Evolutionary conservation across 139 green algal species (phyloP), one percentile per base, ranked within the genome.

Genomic region (Microglena sp.): DNA sequence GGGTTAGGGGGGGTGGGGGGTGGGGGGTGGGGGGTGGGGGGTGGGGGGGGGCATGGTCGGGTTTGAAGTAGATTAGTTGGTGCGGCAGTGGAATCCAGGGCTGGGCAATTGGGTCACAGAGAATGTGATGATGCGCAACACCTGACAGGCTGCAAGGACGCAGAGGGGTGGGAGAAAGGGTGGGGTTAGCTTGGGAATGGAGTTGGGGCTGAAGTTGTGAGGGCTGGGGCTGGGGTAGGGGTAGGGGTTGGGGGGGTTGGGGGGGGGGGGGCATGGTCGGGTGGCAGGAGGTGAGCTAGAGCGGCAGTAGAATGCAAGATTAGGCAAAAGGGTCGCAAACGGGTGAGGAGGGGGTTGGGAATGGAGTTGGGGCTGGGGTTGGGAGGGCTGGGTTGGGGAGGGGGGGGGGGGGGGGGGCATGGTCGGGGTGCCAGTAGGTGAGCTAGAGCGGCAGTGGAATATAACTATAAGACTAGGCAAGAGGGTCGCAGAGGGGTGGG

Each of bases 41-140:
- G 40, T 24, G 15, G 18, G 40, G 40, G 15, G 18, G 40, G 11
- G 15, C 40, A 50, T 24, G 40, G 40, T 18, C 11, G 40, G 40
- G 15, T 11, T 27, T 31, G 21, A 27, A 59, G 6, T n/a, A 21
- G n/a, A 15, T 29, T 35, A 27, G 22, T 77, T 87, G 32, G 72
- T 55, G 5, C 83, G 74, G 76, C 90, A 96, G 75, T 96, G 90
- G 70, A 90, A 92, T 70, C 89, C 88, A 7, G 90, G 87, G 15
- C 81, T 86, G 0, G 90, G 90, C 34, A 96, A 80, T 70, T 89
- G 80, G 0, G 90, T 96, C 5, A 82, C 84, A 0, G 74, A 85
- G 72, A 96, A 96, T 22, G 87, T 91, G 2, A 92, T 55, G 45
- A 95, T 93, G n/a, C 90, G 81, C 50, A 96, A 76, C 2, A 66